Percentiles rank a stretch among this genome's conserved stretches.
These are phyloP conservation scores for Neurospora pannonica DNA, from an alignment of 495 filamentous ascomycete genomes.

Conservation along the genomic window DNA sequence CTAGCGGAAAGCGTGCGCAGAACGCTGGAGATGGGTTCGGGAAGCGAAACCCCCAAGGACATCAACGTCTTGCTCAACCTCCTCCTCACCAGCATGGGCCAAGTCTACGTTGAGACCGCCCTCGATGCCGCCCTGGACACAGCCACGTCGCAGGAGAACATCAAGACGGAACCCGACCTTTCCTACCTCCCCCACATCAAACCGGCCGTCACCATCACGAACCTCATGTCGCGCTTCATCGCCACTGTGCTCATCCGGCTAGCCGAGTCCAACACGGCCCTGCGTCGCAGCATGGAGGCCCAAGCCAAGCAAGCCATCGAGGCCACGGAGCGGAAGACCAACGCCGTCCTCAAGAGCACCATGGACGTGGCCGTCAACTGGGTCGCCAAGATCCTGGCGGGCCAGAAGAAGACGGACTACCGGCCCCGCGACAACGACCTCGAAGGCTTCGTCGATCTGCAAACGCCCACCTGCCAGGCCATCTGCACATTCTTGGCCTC, in stretches of 20 bases:
- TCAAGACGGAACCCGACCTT: conserved; percentile 81
- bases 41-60: conserved; percentile 87
- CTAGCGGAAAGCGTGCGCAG: conserved; percentile 92
- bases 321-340: conserved; percentile 81
- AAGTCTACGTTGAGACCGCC: conserved; percentile 88
- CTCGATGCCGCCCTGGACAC: conserved; percentile 77
- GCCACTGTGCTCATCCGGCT: conserved; percentile 85
- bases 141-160: conserved; percentile 62
- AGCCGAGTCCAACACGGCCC: conserved; percentile 76
- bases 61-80: conserved; percentile 78
- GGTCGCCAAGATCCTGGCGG: conserved; percentile 60
- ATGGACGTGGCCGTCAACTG: conserved; percentile 76
- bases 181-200: conserved; percentile 69
- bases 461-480: conserved; percentile 74
- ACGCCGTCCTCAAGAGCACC: conserved; percentile 73
- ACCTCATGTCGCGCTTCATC: conserved; percentile 85
- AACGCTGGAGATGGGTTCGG: conserved; percentile 76
- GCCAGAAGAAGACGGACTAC: conserved; percentile 90
- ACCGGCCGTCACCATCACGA: conserved; percentile 77
- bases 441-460: conserved; percentile 64
- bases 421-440: conserved; percentile 77
- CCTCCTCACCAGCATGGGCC: conserved; percentile 80
- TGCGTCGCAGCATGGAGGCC: conserved; percentile 84
- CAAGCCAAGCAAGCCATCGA: conserved; percentile 61
- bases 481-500: conserved; percentile 64